Evolutionary conservation across 2,329 filamentous ascomycete species (phyloP).

Genomic region (Bipolaris zeicola): DNA sequence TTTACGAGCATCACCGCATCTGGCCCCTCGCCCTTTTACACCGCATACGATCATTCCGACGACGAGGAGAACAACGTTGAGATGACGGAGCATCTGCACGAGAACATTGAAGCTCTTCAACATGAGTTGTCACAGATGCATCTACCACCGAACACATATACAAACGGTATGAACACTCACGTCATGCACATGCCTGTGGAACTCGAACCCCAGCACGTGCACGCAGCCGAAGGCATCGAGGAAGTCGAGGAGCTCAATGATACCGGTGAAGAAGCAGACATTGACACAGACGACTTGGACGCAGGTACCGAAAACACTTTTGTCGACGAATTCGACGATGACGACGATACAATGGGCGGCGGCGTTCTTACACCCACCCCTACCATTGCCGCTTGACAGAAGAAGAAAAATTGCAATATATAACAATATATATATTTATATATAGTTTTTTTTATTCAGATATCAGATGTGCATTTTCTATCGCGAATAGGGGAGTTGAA

Average conservation of each 20-base stretch:
- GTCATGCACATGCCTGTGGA: constrained; percentile 8
- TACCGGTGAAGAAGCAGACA: constrained; percentile 34
- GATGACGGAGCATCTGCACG: constrained; percentile 24
- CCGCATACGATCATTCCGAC: constrained; percentile 18
- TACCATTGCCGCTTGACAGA: constrained; percentile 4
- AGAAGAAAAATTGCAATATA: not conserved
- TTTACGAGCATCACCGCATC: constrained; percentile 37
- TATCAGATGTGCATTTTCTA: too few relatives aligned
- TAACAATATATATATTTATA: too few relatives aligned
- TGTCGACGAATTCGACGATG: constrained; percentile 30
- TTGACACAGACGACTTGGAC: constrained; percentile 36
- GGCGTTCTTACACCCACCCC: constrained; percentile 27
- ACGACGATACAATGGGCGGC: constrained; percentile 15
- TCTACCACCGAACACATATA: not conserved
- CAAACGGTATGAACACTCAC: constrained; percentile 1
- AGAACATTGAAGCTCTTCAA: constrained; percentile 13
- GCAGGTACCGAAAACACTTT: constrained; percentile 31
- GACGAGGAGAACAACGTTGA: constrained; percentile 24
- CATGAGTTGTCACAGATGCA: constrained; percentile 9
- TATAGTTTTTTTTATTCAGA: too few relatives aligned
- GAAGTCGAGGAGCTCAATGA: constrained; percentile 19
- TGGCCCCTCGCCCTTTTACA: constrained; percentile 22
- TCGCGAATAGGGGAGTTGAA: too few relatives aligned
- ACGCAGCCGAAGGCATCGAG: constrained; percentile 6
- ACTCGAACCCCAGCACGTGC: constrained; percentile 14